Evolutionary conservation across 2,329 filamentous ascomycete genomes (phyloP), one percentile per base, ranked within the genome.

Genomic region (Claviceps arundinis): DNA sequence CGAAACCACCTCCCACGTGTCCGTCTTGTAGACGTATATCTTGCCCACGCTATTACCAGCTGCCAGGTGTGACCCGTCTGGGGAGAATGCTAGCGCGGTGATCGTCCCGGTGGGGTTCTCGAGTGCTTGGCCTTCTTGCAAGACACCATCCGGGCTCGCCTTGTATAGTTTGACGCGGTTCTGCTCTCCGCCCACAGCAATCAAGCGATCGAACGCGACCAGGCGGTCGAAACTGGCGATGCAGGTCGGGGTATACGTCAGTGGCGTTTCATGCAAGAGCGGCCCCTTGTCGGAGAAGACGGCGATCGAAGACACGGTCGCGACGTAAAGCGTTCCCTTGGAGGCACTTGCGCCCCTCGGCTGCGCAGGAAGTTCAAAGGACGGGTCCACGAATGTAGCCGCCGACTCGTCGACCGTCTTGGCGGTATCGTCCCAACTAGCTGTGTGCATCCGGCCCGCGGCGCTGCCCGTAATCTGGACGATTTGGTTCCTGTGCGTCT

Each of bases 341-440:
- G 75, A 72, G 3, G 81, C 75, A 6, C 78, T 74, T 41, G 90
- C 71, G 40, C 83, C 85, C 67, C 86, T 91, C 2, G 93, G 93
- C 63, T 97, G 93, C 17, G 83, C 84, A 2, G 80, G 74, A 19
- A 95, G 77, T 62, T 85, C 84, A 37, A 76, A 70, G 1, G 80
- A 73, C 48, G 76, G 75, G 52, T 86, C 88, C 5, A 83, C 76
- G 65, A 94, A 96, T 0, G 83, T 87, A 61, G 81, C 84, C 50
- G 84, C 80, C 1, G 81, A 76, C 54, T 85, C 76, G 57, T 95
- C 89, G 38, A 94, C 76, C 44, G 80, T 84, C 56, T 89, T 84
- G 38, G 97, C 74, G 1, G 84, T 89, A 66, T 98, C 93, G 64
- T 98, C 93, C 93, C 91, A 98, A 56, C 84, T 90, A 50, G 91